phyloP scores from a whole-genome alignment of 1,284 basidiomycete species.

The Leccinum huronense region DNA sequence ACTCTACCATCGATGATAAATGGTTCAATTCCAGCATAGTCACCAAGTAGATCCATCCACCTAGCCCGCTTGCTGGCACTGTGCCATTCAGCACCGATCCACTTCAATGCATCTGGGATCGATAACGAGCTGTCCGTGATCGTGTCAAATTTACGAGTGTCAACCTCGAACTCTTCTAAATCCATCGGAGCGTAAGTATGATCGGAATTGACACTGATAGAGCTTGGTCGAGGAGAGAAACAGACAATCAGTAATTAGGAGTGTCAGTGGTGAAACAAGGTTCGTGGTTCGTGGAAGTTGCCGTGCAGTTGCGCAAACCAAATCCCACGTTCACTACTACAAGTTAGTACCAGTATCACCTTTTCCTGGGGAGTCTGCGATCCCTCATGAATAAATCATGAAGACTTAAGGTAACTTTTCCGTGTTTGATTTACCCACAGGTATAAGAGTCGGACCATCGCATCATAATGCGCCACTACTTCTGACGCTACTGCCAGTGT shows the following conservation, averaged over 20 bases:
- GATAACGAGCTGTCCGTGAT: conserved; percentile 9
- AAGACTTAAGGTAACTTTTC: background rate
- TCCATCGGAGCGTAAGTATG: conserved; percentile 23
- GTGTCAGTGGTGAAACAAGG: background rate
- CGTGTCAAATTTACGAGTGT: conserved; percentile 1
- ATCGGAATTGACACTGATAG: background rate
- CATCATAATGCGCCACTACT: background rate
- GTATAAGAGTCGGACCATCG: background rate
- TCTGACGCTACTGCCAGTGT: background rate
- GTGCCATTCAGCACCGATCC: conserved; percentile 43
- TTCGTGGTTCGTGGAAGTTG: background rate
- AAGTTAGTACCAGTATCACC: too few relatives aligned
- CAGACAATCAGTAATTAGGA: background rate
- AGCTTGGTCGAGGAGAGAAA: background rate
- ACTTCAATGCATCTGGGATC: conserved; percentile 27
- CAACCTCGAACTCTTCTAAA: conserved; percentile 33
- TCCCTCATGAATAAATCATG: background rate
- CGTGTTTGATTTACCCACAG: background rate
- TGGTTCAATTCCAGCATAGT: conserved; percentile 65
- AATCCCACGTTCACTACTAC: background rate
- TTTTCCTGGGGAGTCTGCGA: background rate
- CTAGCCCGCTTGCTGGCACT: conserved; percentile 40
- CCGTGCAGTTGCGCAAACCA: background rate
- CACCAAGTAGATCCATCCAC: conserved; percentile 70
- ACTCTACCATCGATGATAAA: conserved; percentile 62